Conservation (phyloP, 2,329 filamentous ascomycete genomes). For the Aschersonia sp. region DNA sequence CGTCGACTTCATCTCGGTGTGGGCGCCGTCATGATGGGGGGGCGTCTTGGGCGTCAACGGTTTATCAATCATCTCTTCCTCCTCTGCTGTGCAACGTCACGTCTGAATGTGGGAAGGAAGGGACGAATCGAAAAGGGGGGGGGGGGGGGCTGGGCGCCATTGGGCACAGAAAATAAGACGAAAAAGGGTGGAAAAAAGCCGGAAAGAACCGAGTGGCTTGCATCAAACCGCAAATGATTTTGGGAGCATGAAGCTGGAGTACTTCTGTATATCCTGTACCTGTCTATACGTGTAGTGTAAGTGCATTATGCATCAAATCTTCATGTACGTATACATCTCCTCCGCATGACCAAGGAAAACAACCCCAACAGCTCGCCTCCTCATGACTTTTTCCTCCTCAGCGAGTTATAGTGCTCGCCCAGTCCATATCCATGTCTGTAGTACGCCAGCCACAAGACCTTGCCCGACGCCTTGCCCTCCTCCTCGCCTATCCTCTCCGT, state of each 20-base stretch:
- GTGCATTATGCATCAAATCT: not conserved
- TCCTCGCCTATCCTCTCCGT: slow-evolving; percentile 55
- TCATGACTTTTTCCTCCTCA: slow-evolving; percentile 33
- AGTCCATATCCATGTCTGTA: slow-evolving; percentile 89
- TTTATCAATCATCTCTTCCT: not conserved
- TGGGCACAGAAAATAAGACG: no score
- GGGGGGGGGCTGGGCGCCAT: no score
- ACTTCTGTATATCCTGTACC: not conserved
- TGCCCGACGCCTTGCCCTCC: slow-evolving; percentile 35
- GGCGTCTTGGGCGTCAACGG: not conserved
- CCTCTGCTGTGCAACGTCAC: no score
- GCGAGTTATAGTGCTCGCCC: slow-evolving; percentile 94
- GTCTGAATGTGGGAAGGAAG: no score
- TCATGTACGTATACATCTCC: not conserved
- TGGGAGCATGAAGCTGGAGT: not conserved
- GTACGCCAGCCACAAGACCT: slow-evolving; percentile 72
- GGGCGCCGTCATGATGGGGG: slow-evolving; percentile 20
- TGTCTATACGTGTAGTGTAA: not conserved
- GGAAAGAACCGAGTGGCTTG: no score
- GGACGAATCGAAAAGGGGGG: no score
- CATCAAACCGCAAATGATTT: not conserved
- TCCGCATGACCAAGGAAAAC: not conserved
- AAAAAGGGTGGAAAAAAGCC: no score
- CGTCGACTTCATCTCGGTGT: slow-evolving; percentile 39
- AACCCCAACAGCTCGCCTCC: not conserved